Percentiles rank a stretch among this genome's conserved stretches.
These are phyloP conservation scores for Fusarium sp. DNA, from an alignment of 2,329 filamentous ascomycete species.

Conservation along the genomic window DNA sequence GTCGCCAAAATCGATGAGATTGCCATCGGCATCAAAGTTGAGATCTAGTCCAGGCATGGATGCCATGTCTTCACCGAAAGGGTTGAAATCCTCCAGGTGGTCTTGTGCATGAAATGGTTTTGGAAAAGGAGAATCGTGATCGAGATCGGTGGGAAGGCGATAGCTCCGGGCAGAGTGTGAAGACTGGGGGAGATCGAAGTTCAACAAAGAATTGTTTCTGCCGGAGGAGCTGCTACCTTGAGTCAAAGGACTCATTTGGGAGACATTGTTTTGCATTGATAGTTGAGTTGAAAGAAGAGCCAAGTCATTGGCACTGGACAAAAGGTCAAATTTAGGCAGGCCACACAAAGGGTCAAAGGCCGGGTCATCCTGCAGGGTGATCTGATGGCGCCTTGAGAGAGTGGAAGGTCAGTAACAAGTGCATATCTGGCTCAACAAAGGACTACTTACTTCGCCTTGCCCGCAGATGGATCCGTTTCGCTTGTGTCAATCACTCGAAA, in stretches of 20 bases:
- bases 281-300: slow-evolving; percentile 54
- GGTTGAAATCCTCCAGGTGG: slow-evolving; percentile 47
- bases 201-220: slow-evolving; percentile 46
- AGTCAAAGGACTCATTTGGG: slow-evolving; percentile 62
- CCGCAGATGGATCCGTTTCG: slow-evolving; percentile 77
- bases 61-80: slow-evolving; percentile 57
- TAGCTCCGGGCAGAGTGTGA: slow-evolving; percentile 53
- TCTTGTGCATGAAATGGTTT: slow-evolving; percentile 42
- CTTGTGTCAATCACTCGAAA: slow-evolving; percentile 67
- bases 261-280: slow-evolving; percentile 56
- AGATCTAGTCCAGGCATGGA: slow-evolving; percentile 59
- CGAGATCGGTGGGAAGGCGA: slow-evolving; percentile 54
- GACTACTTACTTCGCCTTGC: slow-evolving; percentile 74
- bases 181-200: slow-evolving; percentile 54
- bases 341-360: slow-evolving; percentile 67
- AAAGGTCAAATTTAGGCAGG: slow-evolving; percentile 53
- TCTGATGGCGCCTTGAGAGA: slow-evolving; percentile 74
- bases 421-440: slow-evolving; percentile 46
- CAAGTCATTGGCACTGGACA: slow-evolving; percentile 55
- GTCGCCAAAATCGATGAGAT: slow-evolving; percentile 59
- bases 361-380: slow-evolving; percentile 86
- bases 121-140: slow-evolving; percentile 49
- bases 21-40: slow-evolving; percentile 66
- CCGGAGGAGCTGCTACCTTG: slow-evolving; percentile 51
- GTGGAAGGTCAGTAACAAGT: slow-evolving; percentile 14